phyloP scores from a whole-genome alignment of 1,139 yeast species.

The Scheffersomyces insectosa region DNA sequence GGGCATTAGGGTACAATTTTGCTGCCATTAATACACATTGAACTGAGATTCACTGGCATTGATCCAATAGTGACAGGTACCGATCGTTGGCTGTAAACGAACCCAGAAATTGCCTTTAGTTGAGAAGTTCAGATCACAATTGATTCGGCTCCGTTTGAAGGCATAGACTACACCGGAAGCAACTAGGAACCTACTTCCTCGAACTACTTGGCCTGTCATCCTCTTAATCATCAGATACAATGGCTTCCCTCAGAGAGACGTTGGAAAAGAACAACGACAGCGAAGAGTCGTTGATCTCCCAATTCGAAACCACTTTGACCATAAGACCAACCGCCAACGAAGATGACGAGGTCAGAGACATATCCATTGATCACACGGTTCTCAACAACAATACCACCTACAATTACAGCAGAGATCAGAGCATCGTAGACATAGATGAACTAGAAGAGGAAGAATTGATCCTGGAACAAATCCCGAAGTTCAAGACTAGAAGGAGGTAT shows the following conservation, averaged over 20 bases:
- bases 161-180: neutral
- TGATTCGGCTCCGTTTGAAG: neutral
- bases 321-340: constrained; percentile 45
- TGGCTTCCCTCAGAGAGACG: constrained; percentile 12
- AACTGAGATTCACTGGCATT: too few species aligned
- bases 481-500: constrained; percentile 32
- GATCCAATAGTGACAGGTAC: too few species aligned
- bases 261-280: constrained; percentile 33
- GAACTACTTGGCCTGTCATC: constrained; percentile 10
- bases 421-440: constrained; percentile 33
- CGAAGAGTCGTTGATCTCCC: constrained; percentile 49
- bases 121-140: neutral
- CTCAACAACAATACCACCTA: constrained; percentile 29
- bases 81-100: too few species aligned
- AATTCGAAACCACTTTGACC: constrained; percentile 49
- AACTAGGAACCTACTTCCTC: neutral
- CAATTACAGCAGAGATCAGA: constrained; percentile 31
- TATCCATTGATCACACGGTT: constrained; percentile 46
- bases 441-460: constrained; percentile 34
- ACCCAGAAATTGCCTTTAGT: too few species aligned
- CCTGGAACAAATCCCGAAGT: constrained; percentile 40
- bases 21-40: too few species aligned
- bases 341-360: constrained; percentile 34
- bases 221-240: too few species aligned
- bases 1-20: too few species aligned